Conservation (phyloP, 371 early-diverging fungal species). For the Mucor irregularis region DNA sequence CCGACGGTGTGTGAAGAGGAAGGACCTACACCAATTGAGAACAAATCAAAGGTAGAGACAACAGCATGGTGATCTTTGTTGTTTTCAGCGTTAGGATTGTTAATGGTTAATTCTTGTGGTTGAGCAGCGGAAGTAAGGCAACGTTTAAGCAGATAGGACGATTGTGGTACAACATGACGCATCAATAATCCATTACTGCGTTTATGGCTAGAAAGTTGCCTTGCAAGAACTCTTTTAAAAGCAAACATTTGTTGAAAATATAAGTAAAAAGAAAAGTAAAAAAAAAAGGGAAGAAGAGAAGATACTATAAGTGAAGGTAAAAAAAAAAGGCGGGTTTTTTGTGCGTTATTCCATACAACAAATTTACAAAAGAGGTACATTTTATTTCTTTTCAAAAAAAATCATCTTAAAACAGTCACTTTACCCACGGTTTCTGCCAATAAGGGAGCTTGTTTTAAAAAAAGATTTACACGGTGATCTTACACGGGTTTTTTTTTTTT, state of each 20-base stretch:
- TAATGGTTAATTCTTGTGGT: slow-evolving; percentile 7
- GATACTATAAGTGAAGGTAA: not conserved
- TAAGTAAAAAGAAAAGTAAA: not conserved
- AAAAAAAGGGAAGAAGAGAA: not conserved
- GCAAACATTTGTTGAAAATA: slow-evolving; percentile 23
- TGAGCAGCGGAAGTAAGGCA: slow-evolving; percentile 3
- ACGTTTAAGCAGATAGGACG: slow-evolving; percentile 1
- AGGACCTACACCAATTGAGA: slow-evolving; percentile 95
- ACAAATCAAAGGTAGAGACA: slow-evolving; percentile 93
- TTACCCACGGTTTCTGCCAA: slow-evolving; percentile 22
- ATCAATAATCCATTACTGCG: not conserved
- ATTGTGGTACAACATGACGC: slow-evolving; percentile 9
- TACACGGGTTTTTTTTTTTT: slow-evolving; percentile 17
- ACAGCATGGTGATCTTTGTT: slow-evolving; percentile 76
- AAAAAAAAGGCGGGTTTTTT: not conserved
- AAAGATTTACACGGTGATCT: slow-evolving; percentile 10
- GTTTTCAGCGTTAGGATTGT: not conserved
- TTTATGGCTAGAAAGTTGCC: slow-evolving; percentile 5
- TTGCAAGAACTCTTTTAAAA: slow-evolving; percentile 5
- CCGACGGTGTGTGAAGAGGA: slow-evolving; percentile 92
- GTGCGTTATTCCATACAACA: not conserved
- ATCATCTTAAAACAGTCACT: slow-evolving; percentile 9
- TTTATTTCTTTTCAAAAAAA: slow-evolving; percentile 4
- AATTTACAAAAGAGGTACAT: not conserved
- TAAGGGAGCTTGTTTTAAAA: not conserved